Evolutionary conservation across 805 yeast species (phyloP).

Genomic region (Barnettozyma populi): DNA sequence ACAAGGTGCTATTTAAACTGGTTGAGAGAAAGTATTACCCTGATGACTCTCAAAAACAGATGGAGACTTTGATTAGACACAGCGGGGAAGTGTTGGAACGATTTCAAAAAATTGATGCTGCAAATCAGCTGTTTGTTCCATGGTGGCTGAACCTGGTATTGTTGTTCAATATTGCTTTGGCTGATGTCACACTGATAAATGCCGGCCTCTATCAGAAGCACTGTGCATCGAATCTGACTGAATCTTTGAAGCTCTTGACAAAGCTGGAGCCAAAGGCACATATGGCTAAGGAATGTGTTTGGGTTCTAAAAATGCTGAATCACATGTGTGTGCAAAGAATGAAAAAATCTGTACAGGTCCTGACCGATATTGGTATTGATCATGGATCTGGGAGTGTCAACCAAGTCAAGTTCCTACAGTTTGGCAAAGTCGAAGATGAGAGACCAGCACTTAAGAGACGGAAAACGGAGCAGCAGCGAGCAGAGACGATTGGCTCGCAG

Average conservation of each 20-base stretch:
- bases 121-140: constrained; percentile 34
- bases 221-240: constrained; percentile 11
- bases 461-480: neutral
- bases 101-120: constrained; percentile 27
- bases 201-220: constrained; percentile 30
- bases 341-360: constrained; percentile 32
- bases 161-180: constrained; percentile 40
- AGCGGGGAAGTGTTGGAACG: constrained; percentile 29
- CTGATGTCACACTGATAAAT: constrained; percentile 36
- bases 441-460: neutral
- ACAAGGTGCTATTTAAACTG: constrained; percentile 15
- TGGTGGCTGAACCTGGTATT: constrained; percentile 48
- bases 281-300: constrained; percentile 57
- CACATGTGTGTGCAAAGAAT: constrained; percentile 43
- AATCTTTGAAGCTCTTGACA: constrained; percentile 20
- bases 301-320: constrained; percentile 55
- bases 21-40: constrained; percentile 11
- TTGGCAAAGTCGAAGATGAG: constrained; percentile 33
- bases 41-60: constrained; percentile 19
- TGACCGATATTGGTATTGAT: constrained; percentile 42
- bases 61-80: constrained; percentile 27
- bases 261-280: constrained; percentile 25
- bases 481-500: neutral
- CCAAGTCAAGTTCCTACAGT: constrained; percentile 40
- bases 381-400: constrained; percentile 51